phyloP scores from a whole-genome alignment of 148 eudicot species.

The Fagopyrum tataricum region DNA sequence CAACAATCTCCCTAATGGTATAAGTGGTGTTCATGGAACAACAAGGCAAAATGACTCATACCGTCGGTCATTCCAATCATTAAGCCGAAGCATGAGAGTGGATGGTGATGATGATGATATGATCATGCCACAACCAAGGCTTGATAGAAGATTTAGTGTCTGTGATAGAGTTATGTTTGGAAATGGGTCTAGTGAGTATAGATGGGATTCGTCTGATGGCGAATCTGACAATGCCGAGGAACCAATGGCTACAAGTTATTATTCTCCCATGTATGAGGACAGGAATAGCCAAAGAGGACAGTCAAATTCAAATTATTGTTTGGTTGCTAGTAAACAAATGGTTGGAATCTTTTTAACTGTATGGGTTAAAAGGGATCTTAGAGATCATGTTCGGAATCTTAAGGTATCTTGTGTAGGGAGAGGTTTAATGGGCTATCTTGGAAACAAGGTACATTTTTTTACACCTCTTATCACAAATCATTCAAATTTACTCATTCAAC shows the following conservation, averaged over 20 bases:
- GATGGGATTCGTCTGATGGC: constrained; percentile 73
- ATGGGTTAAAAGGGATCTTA: constrained; percentile 78
- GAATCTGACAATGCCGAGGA: constrained; percentile 44
- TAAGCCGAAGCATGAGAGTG: constrained; percentile 72
- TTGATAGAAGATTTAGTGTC: constrained; percentile 72
- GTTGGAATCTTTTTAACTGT: constrained; percentile 84
- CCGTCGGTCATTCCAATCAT: constrained; percentile 68
- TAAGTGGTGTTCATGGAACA: constrained; percentile 22
- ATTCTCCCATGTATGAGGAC: constrained; percentile 53
- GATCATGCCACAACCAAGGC: constrained; percentile 39
- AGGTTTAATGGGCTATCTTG: constrained; percentile 98
- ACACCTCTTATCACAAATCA: background rate
- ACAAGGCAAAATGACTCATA: constrained; percentile 45
- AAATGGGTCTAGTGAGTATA: constrained; percentile 45
- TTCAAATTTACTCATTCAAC: background rate
- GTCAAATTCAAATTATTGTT: constrained; percentile 70
- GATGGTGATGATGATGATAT: constrained; percentile 46
- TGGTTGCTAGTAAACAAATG: constrained; percentile 95
- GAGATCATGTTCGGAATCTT: constrained; percentile 69
- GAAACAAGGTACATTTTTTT: constrained; percentile 63
- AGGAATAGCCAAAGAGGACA: constrained; percentile 41
- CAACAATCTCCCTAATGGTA: constrained; percentile 64
- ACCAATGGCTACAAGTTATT: constrained; percentile 34
- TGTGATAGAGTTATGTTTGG: too few species aligned
- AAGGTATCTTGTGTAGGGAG: constrained; percentile 95